phyloP scores from a whole-genome alignment of 768 basidiomycete species.

The Hygrophorus russula region DNA sequence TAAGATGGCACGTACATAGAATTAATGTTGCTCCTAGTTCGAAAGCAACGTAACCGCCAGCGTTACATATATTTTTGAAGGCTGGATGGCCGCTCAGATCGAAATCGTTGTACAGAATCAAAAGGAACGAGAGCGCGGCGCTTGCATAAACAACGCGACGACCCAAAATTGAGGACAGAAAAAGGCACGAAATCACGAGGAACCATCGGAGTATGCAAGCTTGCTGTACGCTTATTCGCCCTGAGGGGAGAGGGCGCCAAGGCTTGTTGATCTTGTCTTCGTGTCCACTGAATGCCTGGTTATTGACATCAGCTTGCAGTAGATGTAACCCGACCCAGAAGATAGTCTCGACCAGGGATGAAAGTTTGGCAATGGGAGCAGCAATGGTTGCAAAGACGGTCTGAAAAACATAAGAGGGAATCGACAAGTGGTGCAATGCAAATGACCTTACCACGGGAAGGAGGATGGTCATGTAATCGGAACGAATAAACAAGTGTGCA shows the following conservation, averaged over 20 bases:
- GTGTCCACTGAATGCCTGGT: slow-evolving; percentile 15
- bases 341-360: background rate
- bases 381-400: background rate
- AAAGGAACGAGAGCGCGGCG: slow-evolving; percentile 1
- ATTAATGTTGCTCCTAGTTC: slow-evolving; percentile 6
- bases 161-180: slow-evolving; percentile 1
- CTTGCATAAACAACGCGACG: slow-evolving; percentile 1
- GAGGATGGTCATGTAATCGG: slow-evolving; percentile 34
- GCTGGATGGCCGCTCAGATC: slow-evolving; percentile 4
- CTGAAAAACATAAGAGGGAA: background rate
- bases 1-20: background rate
- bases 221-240: slow-evolving; percentile 15
- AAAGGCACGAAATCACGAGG: slow-evolving; percentile 11
- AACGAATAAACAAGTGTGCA: slow-evolving; percentile 29
- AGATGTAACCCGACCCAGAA: slow-evolving; percentile 22
- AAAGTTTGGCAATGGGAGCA: background rate
- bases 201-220: slow-evolving; percentile 24
- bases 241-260: slow-evolving; percentile 26
- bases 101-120: slow-evolving; percentile 6
- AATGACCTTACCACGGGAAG: slow-evolving; percentile 30
- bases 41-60: slow-evolving; percentile 8
- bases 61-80: slow-evolving; percentile 8
- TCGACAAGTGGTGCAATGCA: too few species aligned
- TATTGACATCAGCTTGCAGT: slow-evolving; percentile 21
- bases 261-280: slow-evolving; percentile 22